Base-by-base conservation (phyloP, 352 stramenopile genomes). In the Elongisporangium prolatum region DNA sequence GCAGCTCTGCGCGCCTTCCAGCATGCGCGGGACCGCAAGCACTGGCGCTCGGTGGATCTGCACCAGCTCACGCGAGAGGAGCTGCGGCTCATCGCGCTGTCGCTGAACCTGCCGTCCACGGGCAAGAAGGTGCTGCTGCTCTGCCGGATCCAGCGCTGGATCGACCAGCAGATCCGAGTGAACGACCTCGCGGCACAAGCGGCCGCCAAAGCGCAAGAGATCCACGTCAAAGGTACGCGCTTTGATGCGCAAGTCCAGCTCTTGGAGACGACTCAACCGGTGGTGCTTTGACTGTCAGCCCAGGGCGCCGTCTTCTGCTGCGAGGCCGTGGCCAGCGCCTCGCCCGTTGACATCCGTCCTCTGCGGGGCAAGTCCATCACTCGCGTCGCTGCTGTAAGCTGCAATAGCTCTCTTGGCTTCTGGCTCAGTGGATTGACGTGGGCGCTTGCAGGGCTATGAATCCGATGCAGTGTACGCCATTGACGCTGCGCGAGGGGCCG, bases 111-210 rank as follows among this genome's bases (percentile, higher is more conserved):
- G 37, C 84, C 84, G 47, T 84, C 77, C 9, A 87, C 77, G 3
- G 79, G 84, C 54, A 93, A 93, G 64, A 93, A 91, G 50, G 76
- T 86, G 60, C 59, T 88, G 49, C 56, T 93, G 2, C 84, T 93
- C 20, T 77, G 75, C 38, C 74, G 81, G 10, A 77, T 93, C 55
- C 81, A 93, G 64, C 75, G 75, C 18, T 93, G 84, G 84, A 64
- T 91, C 11, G 80, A 93, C 51, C 69, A 88, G 51, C 78, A 88
- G 47, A 64, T 89, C 13, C 63, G 80, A 5, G 67, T 63, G 28
- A 81, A 77, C 48, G 77, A 91, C 59, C 38, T 88, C n/a, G 79
- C 84, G 0, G 65, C 75, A 0, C 68, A 87, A 17, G 81, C 80
- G 14, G 81, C 80, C 10, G 75, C 80, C 2, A 67, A 59, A 37